Conservation (phyloP, 1,139 yeast species). For the Yamadazyma epiphylla region DNA sequence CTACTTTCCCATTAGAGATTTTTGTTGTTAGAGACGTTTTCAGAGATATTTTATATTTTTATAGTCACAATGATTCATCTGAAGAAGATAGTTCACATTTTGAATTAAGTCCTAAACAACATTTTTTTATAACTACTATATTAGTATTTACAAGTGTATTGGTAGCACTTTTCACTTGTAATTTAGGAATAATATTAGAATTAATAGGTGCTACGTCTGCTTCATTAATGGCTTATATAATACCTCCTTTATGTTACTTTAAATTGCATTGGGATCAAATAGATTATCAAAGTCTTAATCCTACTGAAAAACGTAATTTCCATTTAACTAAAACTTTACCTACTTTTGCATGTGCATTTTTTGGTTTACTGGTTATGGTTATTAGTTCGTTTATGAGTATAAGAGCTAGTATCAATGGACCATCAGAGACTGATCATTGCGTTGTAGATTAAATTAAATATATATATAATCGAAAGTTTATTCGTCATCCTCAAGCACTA, state of each 20-base stretch:
- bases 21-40: slow-evolving; percentile 87
- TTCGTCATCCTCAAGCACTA: slow-evolving; percentile 21
- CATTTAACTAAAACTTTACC: slow-evolving; percentile 41
- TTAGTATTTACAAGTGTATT: slow-evolving; percentile 70
- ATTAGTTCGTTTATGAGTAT: slow-evolving; percentile 76
- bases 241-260: slow-evolving; percentile 82
- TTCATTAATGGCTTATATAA: slow-evolving; percentile 83
- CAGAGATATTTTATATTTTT: slow-evolving; percentile 50
- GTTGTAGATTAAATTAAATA: slow-evolving; percentile 24
- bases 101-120: slow-evolving; percentile 46
- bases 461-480: slow-evolving; percentile 13
- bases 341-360: slow-evolving; percentile 56
- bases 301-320: slow-evolving; percentile 24
- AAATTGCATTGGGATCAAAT: slow-evolving; percentile 53
- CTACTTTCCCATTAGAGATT: slow-evolving; percentile 87
- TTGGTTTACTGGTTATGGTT: slow-evolving; percentile 76
- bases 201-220: slow-evolving; percentile 93
- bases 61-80: slow-evolving; percentile 18
- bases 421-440: slow-evolving; percentile 30
- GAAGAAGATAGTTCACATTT: slow-evolving; percentile 31
- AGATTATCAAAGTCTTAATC: slow-evolving; percentile 36
- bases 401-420: slow-evolving; percentile 38
- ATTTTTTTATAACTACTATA: slow-evolving; percentile 62
- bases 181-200: slow-evolving; percentile 84
- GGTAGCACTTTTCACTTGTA: slow-evolving; percentile 77